Evolutionary conservation across 2,329 filamentous ascomycete genomes (phyloP).

Genomic region (Pochonia chlamydosporia): DNA sequence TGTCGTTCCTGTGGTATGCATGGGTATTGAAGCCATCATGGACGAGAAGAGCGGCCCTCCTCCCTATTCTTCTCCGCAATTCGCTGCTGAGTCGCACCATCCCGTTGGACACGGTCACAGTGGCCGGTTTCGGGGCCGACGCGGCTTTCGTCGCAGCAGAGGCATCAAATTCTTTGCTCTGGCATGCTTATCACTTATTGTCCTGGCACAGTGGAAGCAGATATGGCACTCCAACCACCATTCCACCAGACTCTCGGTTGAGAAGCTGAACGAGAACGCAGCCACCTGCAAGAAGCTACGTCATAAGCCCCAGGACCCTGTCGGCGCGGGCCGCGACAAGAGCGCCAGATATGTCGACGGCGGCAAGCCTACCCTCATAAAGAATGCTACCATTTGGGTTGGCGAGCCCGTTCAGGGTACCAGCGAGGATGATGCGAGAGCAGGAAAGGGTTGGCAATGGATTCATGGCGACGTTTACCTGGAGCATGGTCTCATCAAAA

Average conservation of each 20-base stretch:
- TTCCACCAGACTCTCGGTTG: conserved; percentile 38
- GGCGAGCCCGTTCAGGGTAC: conserved; percentile 51
- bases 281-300: conserved; percentile 50
- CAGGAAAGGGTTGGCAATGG: conserved; percentile 57
- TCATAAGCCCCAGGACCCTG: conserved; percentile 48
- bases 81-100: conserved; percentile 6
- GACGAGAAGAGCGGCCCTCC: conserved; percentile 39
- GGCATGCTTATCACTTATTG: conserved; percentile 44
- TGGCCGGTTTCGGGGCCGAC: conserved; percentile 16
- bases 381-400: conserved; percentile 61
- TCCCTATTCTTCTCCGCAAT: conserved; percentile 33
- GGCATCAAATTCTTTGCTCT: conserved; percentile 37
- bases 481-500: conserved; percentile 54
- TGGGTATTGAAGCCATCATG: conserved; percentile 13
- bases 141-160: conserved; percentile 35
- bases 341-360: conserved; percentile 58
- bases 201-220: conserved; percentile 43
- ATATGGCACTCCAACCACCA: conserved; percentile 22
- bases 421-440: conserved; percentile 45
- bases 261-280: conserved; percentile 48
- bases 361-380: conserved; percentile 55
- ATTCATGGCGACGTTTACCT: conserved; percentile 53
- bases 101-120: background rate
- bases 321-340: conserved; percentile 47
- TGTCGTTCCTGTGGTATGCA: no score